These are phyloP conservation scores for Ilyonectria robusta DNA, from an alignment of 2,329 filamentous ascomycete genomes.

Conservation along the genomic window DNA sequence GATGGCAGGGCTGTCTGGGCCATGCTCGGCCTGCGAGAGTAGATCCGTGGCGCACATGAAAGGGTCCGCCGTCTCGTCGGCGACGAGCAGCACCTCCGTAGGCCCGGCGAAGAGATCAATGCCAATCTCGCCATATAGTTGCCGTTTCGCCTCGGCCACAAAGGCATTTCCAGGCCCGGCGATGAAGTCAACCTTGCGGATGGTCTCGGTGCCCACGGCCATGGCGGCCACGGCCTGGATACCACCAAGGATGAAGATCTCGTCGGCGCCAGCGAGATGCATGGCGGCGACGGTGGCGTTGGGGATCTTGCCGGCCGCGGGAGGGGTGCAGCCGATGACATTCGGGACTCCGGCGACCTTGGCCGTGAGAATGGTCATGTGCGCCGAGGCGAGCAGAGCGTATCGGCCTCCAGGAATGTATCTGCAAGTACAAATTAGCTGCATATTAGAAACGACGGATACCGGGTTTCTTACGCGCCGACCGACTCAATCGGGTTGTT, in stretches of 20 bases:
- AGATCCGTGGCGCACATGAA: slow-evolving; percentile 26
- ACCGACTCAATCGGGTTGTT: slow-evolving; percentile 28
- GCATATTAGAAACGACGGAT: neutral
- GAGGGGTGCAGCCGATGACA: slow-evolving; percentile 34
- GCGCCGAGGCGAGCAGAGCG: slow-evolving; percentile 31
- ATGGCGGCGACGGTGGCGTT: slow-evolving; percentile 31
- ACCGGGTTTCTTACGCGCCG: slow-evolving; percentile 15
- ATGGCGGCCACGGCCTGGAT: slow-evolving; percentile 34
- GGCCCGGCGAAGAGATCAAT: slow-evolving; percentile 32
- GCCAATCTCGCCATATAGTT: slow-evolving; percentile 32
- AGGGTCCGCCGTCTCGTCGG: slow-evolving; percentile 30
- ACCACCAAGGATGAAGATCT: slow-evolving; percentile 32
- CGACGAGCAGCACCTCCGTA: slow-evolving; percentile 30
- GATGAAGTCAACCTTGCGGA: slow-evolving; percentile 34
- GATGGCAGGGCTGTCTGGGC: slow-evolving; percentile 17
- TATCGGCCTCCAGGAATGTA: slow-evolving; percentile 31
- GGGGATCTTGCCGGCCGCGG: slow-evolving; percentile 27
- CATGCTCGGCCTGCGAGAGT: slow-evolving; percentile 24
- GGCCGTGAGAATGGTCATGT: slow-evolving; percentile 37
- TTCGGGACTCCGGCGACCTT: slow-evolving; percentile 32
- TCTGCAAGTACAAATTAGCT: neutral
- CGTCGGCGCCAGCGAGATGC: slow-evolving; percentile 30
- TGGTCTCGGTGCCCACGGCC: slow-evolving; percentile 34
- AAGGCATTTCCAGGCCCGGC: slow-evolving; percentile 35
- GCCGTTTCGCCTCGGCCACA: slow-evolving; percentile 35